These are phyloP conservation scores for Ophiostoma novo-ulmi DNA, from an alignment of 2,329 filamentous ascomycete species.

Conservation along the genomic window DNA sequence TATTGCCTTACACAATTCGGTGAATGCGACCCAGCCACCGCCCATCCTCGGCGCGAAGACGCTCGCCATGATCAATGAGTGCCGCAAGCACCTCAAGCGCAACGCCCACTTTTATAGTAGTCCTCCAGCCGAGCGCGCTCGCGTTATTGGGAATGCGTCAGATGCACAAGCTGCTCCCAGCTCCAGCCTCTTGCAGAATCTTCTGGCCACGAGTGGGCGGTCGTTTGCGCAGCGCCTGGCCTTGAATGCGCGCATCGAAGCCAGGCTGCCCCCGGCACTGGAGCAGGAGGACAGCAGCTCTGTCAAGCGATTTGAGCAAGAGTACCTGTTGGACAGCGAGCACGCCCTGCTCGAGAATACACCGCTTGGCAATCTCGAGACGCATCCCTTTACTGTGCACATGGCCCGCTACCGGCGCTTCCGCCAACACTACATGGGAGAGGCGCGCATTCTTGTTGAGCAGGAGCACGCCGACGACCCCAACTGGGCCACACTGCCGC, in stretches of 20 bases:
- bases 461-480: neutral
- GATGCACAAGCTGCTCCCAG: neutral
- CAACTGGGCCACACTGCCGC: conserved; percentile 29
- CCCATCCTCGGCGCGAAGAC: conserved; percentile 9
- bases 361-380: conserved; percentile 9
- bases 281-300: neutral
- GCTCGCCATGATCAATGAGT: conserved; percentile 8
- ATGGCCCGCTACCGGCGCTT: conserved; percentile 25
- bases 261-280: neutral
- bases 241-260: neutral
- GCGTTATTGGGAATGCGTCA: neutral
- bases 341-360: neutral
- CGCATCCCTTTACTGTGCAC: conserved; percentile 25
- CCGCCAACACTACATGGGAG: conserved; percentile 24
- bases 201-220: conserved; percentile 16
- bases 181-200: neutral
- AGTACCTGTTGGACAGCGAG: neutral
- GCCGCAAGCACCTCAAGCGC: neutral
- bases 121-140: neutral
- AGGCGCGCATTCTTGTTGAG: conserved; percentile 24
- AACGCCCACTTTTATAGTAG: neutral
- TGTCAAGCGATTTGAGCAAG: neutral
- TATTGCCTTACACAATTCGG: neutral
- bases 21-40: neutral
- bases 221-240: conserved; percentile 15